Evolutionary conservation across 306 rosid genomes (phyloP).

Genomic region (Vigna nakashimae): DNA sequence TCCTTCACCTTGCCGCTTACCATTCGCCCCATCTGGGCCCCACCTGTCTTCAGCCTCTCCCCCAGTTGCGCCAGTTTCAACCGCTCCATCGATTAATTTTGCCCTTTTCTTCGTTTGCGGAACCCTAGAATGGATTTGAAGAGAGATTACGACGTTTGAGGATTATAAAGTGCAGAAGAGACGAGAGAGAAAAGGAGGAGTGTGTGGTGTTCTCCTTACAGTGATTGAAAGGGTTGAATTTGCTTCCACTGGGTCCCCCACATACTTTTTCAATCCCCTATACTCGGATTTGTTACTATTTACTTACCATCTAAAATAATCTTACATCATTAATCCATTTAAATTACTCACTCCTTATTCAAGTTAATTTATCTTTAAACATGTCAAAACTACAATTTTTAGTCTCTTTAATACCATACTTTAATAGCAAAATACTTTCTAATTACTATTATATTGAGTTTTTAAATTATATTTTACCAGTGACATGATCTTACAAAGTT

Average conservation of each 20-base stretch:
- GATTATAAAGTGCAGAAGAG: background rate
- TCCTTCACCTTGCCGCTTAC: slow-evolving; percentile 78
- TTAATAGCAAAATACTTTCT: too few species aligned
- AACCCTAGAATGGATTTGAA: too few species aligned
- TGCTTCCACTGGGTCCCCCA: background rate
- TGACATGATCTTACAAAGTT: too few species aligned
- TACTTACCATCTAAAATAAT: too few species aligned
- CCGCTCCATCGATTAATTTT: slow-evolving; percentile 56
- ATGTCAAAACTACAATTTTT: too few species aligned
- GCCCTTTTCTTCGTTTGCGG: too few species aligned
- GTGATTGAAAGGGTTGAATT: background rate
- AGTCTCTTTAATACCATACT: too few species aligned
- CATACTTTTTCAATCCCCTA: background rate
- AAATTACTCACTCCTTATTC: too few species aligned
- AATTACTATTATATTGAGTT: too few species aligned
- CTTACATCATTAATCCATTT: too few species aligned
- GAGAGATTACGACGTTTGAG: background rate
- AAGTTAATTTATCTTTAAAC: too few species aligned
- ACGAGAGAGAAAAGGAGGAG: background rate
- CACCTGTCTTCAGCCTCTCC: slow-evolving; percentile 72
- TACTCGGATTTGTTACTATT: background rate
- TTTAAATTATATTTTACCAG: too few species aligned
- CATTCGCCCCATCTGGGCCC: slow-evolving; percentile 79
- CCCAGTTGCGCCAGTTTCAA: slow-evolving; percentile 65
- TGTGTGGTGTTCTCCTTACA: background rate